These are phyloP conservation scores for Jatropha podagrica DNA, from an alignment of 441 rosid species.

Conservation along the genomic window DNA sequence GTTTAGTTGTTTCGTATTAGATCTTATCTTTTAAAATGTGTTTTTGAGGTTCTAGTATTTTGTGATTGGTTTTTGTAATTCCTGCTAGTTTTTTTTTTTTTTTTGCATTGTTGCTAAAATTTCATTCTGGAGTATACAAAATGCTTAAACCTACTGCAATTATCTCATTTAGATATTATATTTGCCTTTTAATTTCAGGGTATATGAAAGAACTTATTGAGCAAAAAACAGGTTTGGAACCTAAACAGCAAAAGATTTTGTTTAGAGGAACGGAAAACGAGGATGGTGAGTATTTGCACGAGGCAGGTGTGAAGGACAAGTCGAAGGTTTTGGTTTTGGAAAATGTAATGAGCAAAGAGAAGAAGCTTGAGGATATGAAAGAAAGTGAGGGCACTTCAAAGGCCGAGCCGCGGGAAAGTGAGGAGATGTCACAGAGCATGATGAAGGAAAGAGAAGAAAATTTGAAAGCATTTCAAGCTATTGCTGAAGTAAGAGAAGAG, in stretches of 20 bases:
- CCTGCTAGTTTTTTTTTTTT: too few species aligned
- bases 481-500: constrained; percentile 50
- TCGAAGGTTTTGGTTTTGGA: constrained; percentile 61
- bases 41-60: too few species aligned
- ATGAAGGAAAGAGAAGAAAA: constrained; percentile 42
- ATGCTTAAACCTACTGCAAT: too few species aligned
- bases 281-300: constrained; percentile 50
- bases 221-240: constrained; percentile 43
- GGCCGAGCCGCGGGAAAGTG: constrained; percentile 28
- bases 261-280: constrained; percentile 75
- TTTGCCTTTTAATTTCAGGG: constrained; percentile 38
- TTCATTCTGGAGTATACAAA: background rate
- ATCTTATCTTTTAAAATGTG: too few species aligned
- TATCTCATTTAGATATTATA: background rate
- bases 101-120: background rate
- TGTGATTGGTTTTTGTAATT: too few species aligned
- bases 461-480: constrained; percentile 50
- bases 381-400: constrained; percentile 17
- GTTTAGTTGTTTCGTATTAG: too few species aligned
- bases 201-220: constrained; percentile 56
- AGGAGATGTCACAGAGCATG: constrained; percentile 37
- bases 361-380: constrained; percentile 33
- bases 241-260: constrained; percentile 45
- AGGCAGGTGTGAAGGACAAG: constrained; percentile 59
- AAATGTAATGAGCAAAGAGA: constrained; percentile 31